A percentile compares a stretch with the other conserved stretches of the same genome.
Evolutionary conservation across 2,329 filamentous ascomycete species (phyloP).

Genomic region (Sporothrix schenckii): DNA sequence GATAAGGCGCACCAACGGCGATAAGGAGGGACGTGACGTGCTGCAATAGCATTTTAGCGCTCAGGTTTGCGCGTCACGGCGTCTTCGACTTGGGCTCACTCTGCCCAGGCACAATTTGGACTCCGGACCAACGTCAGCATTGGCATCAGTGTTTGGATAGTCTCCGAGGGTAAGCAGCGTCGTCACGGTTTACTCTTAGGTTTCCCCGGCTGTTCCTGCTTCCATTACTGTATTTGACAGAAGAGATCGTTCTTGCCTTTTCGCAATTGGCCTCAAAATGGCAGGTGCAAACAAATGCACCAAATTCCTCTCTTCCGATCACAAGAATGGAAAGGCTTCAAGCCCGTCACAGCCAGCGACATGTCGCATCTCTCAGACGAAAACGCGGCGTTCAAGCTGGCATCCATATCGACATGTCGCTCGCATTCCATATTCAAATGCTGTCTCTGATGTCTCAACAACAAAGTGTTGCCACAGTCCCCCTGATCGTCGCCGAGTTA

Average conservation of each 20-base stretch:
- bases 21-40: background rate
- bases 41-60: too few relatives aligned
- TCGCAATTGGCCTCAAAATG: background rate
- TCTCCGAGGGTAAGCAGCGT: background rate
- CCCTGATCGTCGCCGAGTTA: slow-evolving; percentile 8
- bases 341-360: background rate
- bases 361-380: background rate
- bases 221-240: background rate
- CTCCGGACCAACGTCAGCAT: background rate
- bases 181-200: background rate
- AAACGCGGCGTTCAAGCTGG: background rate
- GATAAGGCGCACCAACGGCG: slow-evolving; percentile 3
- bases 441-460: background rate
- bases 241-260: background rate
- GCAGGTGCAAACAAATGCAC: background rate
- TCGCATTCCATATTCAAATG: background rate
- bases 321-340: background rate
- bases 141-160: background rate
- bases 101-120: too few relatives aligned
- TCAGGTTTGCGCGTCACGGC: slow-evolving; percentile 14
- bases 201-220: background rate
- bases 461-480: background rate
- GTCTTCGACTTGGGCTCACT: too few relatives aligned
- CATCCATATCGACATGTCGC: background rate
- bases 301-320: background rate